Base-by-base conservation (phyloP, 306 rosid species). In the Medicago lupulina region DNA sequence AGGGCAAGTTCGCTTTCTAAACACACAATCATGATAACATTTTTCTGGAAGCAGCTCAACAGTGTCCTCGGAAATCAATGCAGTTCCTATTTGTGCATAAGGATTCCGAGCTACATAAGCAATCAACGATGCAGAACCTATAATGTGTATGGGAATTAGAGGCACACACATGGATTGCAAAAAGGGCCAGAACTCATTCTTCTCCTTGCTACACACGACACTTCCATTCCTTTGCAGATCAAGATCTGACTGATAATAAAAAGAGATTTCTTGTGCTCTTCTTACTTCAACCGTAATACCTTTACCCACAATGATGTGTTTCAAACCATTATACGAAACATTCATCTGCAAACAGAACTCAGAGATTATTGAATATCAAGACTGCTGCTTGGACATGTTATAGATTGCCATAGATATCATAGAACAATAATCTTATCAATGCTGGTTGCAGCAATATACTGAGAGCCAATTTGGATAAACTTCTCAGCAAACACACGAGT, bases 41-140 rank as follows among this genome's bases (percentile, higher is more conserved):
- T 95, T 95, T 77, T 90, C 96, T 7, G 98, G 84, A 68, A 95
- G 82, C 62, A 95, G 82, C 86, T 90, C 92, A 84, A 95, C 64
- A 7, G 89, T 82, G 58, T 89, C 90, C 51, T 87, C 82, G 1
- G 96, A 89, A 71, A 86, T 78, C 21, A 62, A 73, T 18, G 67
- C 75, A 79, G 86, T 79, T 73, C 71, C 79, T 70, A 95, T 79
- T n/a, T 28, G 23, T 15, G 85, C 67, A 46, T 78, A 18, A n/a
- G 86, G 88, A 36, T 90, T 95, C 71, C 85, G 82, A 41, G 89
- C 81, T 87, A 85, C 83, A 77, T 84, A 92, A 10, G 97, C 97
- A 40, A 89, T 76, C 77, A 90, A 40, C 28, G 84, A 84, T 16
- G 86, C 93, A 69, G 96, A 74, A 47, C 98, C 97, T 28, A 49